phyloP scores from a whole-genome alignment of 495 filamentous ascomycete species.

The Cudoniella acicularis region DNA sequence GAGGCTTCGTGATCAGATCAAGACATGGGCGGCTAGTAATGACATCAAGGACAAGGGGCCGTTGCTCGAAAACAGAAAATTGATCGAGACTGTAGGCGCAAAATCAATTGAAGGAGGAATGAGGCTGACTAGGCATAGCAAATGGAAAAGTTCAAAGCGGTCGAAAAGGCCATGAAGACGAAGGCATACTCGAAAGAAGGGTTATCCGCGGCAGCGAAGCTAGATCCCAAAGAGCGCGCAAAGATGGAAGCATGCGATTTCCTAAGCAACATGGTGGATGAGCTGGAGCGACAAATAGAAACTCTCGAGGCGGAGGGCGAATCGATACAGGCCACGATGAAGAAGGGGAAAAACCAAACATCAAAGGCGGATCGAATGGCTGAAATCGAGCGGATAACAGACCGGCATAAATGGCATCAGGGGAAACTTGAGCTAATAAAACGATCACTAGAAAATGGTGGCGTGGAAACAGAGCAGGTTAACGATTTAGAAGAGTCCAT shows the following conservation, averaged over 20 bases:
- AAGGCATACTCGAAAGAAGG: slow-evolving; percentile 99
- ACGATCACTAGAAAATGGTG: slow-evolving; percentile 87
- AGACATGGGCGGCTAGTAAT: slow-evolving; percentile 94
- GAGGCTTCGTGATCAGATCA: slow-evolving; percentile 95
- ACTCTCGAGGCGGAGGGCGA: slow-evolving; percentile 88
- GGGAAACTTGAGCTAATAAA: slow-evolving; percentile 87
- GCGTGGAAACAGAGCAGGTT: slow-evolving; percentile 80
- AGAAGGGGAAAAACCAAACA: slow-evolving; percentile 85
- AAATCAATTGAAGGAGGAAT: neutral
- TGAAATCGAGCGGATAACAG: slow-evolving; percentile 76
- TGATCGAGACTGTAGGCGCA: slow-evolving; percentile 83
- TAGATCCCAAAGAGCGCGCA: slow-evolving; percentile 93
- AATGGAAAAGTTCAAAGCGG: slow-evolving; percentile 99
- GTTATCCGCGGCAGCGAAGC: slow-evolving; percentile 79
- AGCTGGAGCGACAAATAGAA: slow-evolving; percentile 90
- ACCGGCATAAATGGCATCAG: slow-evolving; percentile 95
- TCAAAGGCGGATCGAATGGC: slow-evolving; percentile 81
- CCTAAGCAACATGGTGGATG: slow-evolving; percentile 81
- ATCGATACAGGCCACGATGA: slow-evolving; percentile 78
- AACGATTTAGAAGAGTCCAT: slow-evolving; percentile 86
- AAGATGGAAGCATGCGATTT: slow-evolving; percentile 85
- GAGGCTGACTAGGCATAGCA: slow-evolving; percentile 54
- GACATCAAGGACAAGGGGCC: slow-evolving; percentile 99
- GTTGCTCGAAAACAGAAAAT: slow-evolving; percentile 83
- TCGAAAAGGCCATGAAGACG: slow-evolving; percentile 99